These are phyloP conservation scores for Curvularia verruculosa DNA, from an alignment of 2,329 filamentous ascomycete species.

Conservation along the genomic window DNA sequence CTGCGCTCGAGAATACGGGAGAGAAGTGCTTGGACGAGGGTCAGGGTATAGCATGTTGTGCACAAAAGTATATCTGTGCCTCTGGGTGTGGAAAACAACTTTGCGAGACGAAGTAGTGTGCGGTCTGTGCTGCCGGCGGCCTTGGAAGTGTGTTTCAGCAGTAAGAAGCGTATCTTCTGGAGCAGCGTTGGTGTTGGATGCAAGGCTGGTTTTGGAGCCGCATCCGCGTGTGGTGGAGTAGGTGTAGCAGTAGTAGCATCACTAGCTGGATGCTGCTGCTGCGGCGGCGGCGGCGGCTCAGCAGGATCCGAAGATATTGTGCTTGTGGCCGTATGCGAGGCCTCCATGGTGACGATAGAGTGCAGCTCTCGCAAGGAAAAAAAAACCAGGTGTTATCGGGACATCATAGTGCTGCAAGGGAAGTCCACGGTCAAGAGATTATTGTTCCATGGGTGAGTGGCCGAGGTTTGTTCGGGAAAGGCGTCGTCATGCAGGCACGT, in stretches of 20 bases:
- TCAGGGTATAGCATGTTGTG: constrained; percentile 54
- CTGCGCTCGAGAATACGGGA: constrained; percentile 44
- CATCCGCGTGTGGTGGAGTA: constrained; percentile 16
- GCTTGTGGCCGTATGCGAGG: constrained; percentile 23
- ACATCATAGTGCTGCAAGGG: constrained; percentile 3
- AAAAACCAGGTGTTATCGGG: constrained; percentile 3
- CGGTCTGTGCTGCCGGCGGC: constrained; percentile 38
- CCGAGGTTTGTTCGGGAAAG: constrained; percentile 18
- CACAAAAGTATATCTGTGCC: constrained; percentile 52
- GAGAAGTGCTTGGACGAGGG: constrained; percentile 50
- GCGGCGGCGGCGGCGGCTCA: neutral
- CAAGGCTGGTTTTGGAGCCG: constrained; percentile 13
- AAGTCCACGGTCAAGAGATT: neutral
- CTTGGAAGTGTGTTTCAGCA: constrained; percentile 28
- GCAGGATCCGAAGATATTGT: constrained; percentile 29
- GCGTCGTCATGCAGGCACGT: constrained; percentile 6
- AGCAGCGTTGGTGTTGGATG: constrained; percentile 12
- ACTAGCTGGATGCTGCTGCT: too few species aligned
- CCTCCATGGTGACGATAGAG: constrained; percentile 17
- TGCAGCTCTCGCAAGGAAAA: neutral
- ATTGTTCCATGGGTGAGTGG: constrained; percentile 8
- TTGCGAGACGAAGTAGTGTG: constrained; percentile 42
- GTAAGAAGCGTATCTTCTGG: constrained; percentile 22
- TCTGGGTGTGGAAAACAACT: constrained; percentile 49
- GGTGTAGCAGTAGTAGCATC: neutral